A percentile compares a stretch with the other conserved stretches of the same genome.
These are phyloP conservation scores for Hypoxylon sp. DNA, from an alignment of 2,329 filamentous ascomycete genomes.

Conservation along the genomic window DNA sequence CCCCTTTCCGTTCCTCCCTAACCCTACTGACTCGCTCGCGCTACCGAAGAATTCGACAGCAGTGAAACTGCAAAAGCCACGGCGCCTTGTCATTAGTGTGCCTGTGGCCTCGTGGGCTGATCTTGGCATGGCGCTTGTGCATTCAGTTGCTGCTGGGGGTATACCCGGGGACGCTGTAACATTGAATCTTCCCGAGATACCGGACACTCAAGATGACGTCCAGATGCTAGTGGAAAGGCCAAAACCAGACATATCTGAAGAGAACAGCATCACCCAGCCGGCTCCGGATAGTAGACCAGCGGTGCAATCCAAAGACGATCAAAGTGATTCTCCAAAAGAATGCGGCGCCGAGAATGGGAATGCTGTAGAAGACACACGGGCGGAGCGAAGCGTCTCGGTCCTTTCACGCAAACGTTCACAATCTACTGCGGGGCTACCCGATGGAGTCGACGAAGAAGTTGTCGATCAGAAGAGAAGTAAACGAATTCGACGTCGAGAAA, in stretches of 20 bases:
- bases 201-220: constrained; percentile 50
- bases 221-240: constrained; percentile 48
- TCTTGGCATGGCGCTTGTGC: constrained; percentile 60
- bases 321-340: constrained; percentile 59
- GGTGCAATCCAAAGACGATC: constrained; percentile 53
- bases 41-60: constrained; percentile 42
- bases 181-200: constrained; percentile 57
- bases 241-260: constrained; percentile 38
- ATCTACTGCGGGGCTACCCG: constrained; percentile 71
- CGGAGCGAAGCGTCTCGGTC: constrained; percentile 57
- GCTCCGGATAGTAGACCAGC: constrained; percentile 28
- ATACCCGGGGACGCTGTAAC: constrained; percentile 55
- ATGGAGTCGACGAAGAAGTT: constrained; percentile 70
- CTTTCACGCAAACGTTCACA: constrained; percentile 73
- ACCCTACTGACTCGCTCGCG: constrained; percentile 59
- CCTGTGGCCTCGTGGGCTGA: constrained; percentile 60
- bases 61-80: constrained; percentile 7
- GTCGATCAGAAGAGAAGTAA: constrained; percentile 75
- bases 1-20: constrained; percentile 73
- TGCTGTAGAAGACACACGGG: constrained; percentile 54
- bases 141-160: constrained; percentile 55
- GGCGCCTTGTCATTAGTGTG: constrained; percentile 52
- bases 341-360: constrained; percentile 50
- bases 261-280: constrained; percentile 17
- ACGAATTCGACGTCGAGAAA: constrained; percentile 73